These are phyloP conservation scores for Hylodesmum podocarpum DNA, from an alignment of 306 rosid genomes.

Conservation along the genomic window DNA sequence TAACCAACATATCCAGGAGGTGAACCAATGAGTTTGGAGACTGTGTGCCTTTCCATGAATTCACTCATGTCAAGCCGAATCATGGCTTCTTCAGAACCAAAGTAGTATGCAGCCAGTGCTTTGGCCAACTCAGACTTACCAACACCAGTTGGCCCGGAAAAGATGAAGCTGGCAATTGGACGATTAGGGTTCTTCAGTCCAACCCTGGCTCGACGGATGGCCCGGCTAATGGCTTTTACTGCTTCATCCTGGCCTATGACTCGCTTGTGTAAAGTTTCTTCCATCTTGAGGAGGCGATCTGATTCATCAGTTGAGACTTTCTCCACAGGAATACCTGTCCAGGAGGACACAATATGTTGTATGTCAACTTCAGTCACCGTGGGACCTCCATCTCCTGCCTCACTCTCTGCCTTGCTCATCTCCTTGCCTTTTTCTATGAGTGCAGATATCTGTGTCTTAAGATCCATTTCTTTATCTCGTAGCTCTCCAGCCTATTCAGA, in stretches of 20 bases:
- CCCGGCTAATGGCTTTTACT: constrained; percentile 90
- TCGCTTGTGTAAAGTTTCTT: constrained; percentile 86
- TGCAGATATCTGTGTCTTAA: constrained; percentile 80
- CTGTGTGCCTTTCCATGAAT: constrained; percentile 95
- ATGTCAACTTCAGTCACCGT: constrained; percentile 87
- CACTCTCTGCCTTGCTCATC: constrained; percentile 95
- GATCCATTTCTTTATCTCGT: constrained; percentile 93
- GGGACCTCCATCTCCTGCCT: constrained; percentile 89
- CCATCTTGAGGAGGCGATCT: constrained; percentile 97
- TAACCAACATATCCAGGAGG: constrained; percentile 99
- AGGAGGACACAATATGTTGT: constrained; percentile 82
- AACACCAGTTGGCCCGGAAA: constrained; percentile 98
- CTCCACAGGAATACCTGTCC: constrained; percentile 98
- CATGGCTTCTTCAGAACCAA: constrained; percentile 98
- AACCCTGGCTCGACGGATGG: constrained; percentile 93
- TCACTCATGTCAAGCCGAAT: constrained; percentile 98
- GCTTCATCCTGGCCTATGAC: constrained; percentile 95
- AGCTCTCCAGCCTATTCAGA: constrained; percentile 81
- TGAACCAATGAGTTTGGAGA: constrained; percentile 91
- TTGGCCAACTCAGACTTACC: constrained; percentile 96
- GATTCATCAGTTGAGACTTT: constrained; percentile 94
- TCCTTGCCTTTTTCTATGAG: constrained; percentile 87
- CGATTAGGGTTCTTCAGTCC: constrained; percentile 94
- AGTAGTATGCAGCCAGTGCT: constrained; percentile 88
- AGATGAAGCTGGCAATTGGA: constrained; percentile 95